Conservation (phyloP, 2,329 filamentous ascomycete species). For the Dryadomyces sulphureus region DNA sequence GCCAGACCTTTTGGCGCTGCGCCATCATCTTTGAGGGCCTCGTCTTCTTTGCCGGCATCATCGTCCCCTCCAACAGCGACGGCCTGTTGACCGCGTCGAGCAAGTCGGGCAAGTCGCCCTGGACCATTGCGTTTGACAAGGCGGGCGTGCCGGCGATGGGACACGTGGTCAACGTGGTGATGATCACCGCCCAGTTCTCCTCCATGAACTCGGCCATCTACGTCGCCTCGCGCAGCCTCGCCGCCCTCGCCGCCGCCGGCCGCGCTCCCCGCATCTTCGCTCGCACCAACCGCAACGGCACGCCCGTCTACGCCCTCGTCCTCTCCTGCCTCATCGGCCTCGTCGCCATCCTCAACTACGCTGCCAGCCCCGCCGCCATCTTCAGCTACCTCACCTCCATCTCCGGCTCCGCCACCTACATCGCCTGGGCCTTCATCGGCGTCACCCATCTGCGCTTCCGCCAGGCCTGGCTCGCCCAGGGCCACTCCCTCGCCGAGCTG, state of each 20-base stretch:
- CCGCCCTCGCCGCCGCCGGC: constrained; percentile 41
- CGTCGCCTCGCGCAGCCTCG: constrained; percentile 42
- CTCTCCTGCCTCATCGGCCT: constrained; percentile 47
- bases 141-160: constrained; percentile 54
- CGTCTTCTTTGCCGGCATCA: constrained; percentile 17
- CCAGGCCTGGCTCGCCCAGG: constrained; percentile 38
- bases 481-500: constrained; percentile 40
- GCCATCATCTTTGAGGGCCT: constrained; percentile 17
- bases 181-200: constrained; percentile 57
- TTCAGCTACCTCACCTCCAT: constrained; percentile 64
- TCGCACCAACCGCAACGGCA: constrained; percentile 33
- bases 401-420: constrained; percentile 52
- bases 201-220: constrained; percentile 51
- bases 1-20: constrained; percentile 22
- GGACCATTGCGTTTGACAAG: constrained; percentile 58
- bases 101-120: constrained; percentile 34
- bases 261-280: constrained; percentile 43
- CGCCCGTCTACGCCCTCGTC: constrained; percentile 46
- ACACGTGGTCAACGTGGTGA: constrained; percentile 60
- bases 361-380: constrained; percentile 30
- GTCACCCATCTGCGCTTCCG: constrained; percentile 50
- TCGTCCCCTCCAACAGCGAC: constrained; percentile 15
- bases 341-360: constrained; percentile 26
- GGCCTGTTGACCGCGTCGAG: constrained; percentile 18
- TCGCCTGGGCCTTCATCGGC: constrained; percentile 53